These are phyloP conservation scores for Apocynum venetum DNA, from an alignment of 257 asterid genomes.

Conservation along the genomic window DNA sequence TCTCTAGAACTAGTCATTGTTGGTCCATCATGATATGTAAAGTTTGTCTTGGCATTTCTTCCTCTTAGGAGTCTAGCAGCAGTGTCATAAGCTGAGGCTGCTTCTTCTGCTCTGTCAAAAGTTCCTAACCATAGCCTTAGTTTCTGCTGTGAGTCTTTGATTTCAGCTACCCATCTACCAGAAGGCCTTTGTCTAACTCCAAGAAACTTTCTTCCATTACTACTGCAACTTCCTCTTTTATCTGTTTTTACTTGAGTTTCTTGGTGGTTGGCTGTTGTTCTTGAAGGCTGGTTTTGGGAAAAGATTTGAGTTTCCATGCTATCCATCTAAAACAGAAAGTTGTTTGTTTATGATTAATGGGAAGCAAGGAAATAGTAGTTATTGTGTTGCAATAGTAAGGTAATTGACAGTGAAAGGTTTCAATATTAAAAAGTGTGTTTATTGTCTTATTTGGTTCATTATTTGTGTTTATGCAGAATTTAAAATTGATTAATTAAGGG, in stretches of 20 bases:
- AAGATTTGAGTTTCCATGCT: constrained; percentile 22
- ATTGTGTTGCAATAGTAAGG: background rate
- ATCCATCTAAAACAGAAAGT: background rate
- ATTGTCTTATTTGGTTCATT: constrained; percentile 12
- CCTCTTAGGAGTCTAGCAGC: constrained; percentile 34
- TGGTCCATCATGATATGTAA: constrained; percentile 10
- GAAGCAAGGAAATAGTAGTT: background rate
- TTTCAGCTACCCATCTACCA: constrained; percentile 43
- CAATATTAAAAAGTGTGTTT: background rate
- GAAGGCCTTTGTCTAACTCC: constrained; percentile 41
- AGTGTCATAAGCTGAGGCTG: constrained; percentile 36
- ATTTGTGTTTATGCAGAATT: background rate
- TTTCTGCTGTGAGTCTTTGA: constrained; percentile 30
- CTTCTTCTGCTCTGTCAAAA: constrained; percentile 34
- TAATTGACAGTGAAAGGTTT: constrained; percentile 5
- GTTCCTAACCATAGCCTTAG: constrained; percentile 42
- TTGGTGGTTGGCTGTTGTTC: constrained; percentile 2
- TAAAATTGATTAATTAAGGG: background rate
- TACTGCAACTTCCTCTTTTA: background rate
- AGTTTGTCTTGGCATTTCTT: constrained; percentile 35
- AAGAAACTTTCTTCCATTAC: constrained; percentile 18
- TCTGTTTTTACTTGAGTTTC: background rate
- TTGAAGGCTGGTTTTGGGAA: background rate
- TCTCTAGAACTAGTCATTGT: constrained; percentile 7
- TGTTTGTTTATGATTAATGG: constrained; percentile 7